A percentile compares a stretch with the other conserved stretches of the same genome.
Evolutionary conservation across 2,329 filamentous ascomycete species (phyloP).

Genomic region (Exserohilum rostratum): DNA sequence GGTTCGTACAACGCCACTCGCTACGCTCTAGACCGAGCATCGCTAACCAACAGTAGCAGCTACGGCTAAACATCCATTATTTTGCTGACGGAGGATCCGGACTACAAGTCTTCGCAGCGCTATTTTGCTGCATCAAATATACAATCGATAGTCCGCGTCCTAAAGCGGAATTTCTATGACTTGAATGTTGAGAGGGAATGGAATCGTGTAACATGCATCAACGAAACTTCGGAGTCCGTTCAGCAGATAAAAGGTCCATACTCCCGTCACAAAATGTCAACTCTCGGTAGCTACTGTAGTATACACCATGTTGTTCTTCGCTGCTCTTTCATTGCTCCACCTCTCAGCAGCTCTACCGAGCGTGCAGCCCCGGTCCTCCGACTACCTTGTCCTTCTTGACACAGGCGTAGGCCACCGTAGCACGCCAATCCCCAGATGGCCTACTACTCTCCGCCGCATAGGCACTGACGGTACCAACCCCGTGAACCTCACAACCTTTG

Average conservation of each 20-base stretch:
- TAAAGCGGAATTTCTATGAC: neutral
- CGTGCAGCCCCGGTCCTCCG: neutral
- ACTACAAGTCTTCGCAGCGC: neutral
- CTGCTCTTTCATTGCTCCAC: slow-evolving; percentile 5
- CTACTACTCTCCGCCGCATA: slow-evolving; percentile 19
- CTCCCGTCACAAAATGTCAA: neutral
- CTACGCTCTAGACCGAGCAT: neutral
- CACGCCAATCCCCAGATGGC: slow-evolving; percentile 16
- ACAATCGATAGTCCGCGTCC: neutral
- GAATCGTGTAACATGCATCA: neutral
- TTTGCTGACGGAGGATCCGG: neutral
- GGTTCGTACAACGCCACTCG: neutral
- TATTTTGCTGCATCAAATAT: neutral
- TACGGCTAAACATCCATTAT: neutral
- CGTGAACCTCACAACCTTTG: slow-evolving; percentile 14
- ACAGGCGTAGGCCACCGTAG: slow-evolving; percentile 21
- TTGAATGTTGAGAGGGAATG: neutral
- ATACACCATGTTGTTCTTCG: neutral
- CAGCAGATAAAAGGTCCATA: neutral
- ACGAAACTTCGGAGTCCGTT: neutral
- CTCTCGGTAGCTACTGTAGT: neutral
- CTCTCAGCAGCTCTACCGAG: slow-evolving; percentile 5
- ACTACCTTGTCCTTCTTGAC: slow-evolving; percentile 17
- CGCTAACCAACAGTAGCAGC: neutral
- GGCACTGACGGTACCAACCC: slow-evolving; percentile 13